Base-by-base conservation (phyloP, 176 grass and related monocot genomes). In the Tuctoria greenei region DNA sequence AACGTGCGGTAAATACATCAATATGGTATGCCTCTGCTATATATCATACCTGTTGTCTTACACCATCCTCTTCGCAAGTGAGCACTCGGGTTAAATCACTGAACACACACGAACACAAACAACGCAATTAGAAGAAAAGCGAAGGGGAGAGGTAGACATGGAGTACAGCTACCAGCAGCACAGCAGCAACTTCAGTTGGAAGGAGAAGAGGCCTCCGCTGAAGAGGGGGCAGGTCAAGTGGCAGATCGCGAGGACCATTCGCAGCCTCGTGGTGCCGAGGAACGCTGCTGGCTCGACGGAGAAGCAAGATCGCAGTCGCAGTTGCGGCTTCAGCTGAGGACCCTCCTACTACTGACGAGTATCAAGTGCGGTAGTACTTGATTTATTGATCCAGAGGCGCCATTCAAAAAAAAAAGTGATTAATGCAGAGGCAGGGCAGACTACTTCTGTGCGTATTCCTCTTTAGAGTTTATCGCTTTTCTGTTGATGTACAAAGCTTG, bases 141-240 rank as follows among this genome's bases (percentile, higher is more conserved):
- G 46, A 37, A 31, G 31, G 31, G 3, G 58, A 21, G 26, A 36
- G 27, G 0, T n/a, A 36, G 28, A 27, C 26, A 77, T 84, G 78
- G 84, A 81, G 72, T 57, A 69, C 84, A 46, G 75, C 64, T 43
- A 54, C 56, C 45, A 47, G 45, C 71, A 81, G 45, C 57, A 72
- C 38, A 31, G 21, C 31, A 59, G 49, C 47, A 57, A 4, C 45
- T 13, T 28, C 8, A 13, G 67, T 13, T 26, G 38, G 6, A 86
- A 85, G 63, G 84, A 86, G 71, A 86, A 86, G 77, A 86, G 71
- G 77, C 84, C 75, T 20, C 75, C 83, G 6, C 61, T 79, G 39
- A 85, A 85, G 75, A 79, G 75, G 50, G 82, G 83, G 17, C 67
- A 65, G 67, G 52, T 86, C 5, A 86, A 86, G 70, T 10, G 41